phyloP scores from a whole-genome alignment of 345 rosid genomes.

The Ricinus communis region DNA sequence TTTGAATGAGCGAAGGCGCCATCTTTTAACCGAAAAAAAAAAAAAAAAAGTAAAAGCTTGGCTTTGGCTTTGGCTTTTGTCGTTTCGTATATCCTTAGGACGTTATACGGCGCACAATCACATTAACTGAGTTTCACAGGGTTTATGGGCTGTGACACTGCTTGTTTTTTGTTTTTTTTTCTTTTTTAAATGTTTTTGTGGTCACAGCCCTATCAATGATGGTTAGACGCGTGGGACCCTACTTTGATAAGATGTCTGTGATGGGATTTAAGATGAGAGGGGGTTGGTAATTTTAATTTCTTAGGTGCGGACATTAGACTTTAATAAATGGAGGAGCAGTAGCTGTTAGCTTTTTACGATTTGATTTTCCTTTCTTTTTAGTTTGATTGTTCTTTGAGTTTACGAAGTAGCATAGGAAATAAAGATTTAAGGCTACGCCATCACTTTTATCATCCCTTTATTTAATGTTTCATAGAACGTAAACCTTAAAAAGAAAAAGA shows the following conservation, averaged over 20 bases:
- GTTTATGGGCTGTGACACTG: not conserved
- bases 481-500: no score
- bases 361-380: not conserved
- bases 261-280: not conserved
- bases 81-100: not conserved
- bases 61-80: conserved; percentile 4
- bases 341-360: no score
- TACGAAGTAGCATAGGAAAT: no score
- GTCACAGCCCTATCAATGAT: not conserved
- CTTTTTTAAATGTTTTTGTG: no score
- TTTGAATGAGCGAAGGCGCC: conserved; percentile 2
- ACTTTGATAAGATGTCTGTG: not conserved
- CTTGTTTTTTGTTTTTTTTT: not conserved
- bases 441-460: conserved; percentile 13
- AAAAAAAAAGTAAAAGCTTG: not conserved
- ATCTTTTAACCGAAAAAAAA: not conserved
- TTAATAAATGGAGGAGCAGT: no score
- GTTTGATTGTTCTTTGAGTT: not conserved
- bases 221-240: not conserved
- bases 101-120: conserved; percentile 3
- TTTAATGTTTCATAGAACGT: not conserved
- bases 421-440: not conserved
- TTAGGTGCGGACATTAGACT: not conserved
- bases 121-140: not conserved
- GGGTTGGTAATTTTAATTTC: not conserved